phyloP scores from a whole-genome alignment of 2,329 filamentous ascomycete genomes.

The Microascus cirrosus region DNA sequence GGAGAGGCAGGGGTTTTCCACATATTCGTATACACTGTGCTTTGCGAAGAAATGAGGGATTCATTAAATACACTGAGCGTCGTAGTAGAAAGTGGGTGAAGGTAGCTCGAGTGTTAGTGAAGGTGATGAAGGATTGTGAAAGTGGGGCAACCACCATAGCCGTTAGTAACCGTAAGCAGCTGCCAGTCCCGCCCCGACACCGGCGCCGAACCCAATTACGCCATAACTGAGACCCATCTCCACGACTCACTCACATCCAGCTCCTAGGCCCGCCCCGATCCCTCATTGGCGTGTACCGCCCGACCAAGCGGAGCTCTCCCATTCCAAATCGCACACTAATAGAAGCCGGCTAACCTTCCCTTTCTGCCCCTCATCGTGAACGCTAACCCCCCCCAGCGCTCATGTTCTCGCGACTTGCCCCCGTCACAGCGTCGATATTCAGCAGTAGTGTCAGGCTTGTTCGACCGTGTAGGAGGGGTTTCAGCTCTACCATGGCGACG shows the following conservation, averaged over 20 bases:
- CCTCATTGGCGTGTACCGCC: not conserved
- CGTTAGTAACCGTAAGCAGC: not conserved
- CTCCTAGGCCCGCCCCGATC: not conserved
- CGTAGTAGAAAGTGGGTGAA: too few species aligned
- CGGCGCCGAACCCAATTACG: not conserved
- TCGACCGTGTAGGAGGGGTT: not conserved
- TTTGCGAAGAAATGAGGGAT: too few species aligned
- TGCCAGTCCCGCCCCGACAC: not conserved
- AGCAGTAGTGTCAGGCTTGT: not conserved
- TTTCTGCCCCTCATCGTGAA: not conserved
- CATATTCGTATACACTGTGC: too few species aligned
- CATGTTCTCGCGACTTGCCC: not conserved
- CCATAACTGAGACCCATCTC: not conserved
- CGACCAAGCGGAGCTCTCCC: not conserved
- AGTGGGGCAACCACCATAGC: not conserved
- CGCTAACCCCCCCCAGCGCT: not conserved
- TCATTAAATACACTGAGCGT: too few species aligned
- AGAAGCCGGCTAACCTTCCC: not conserved
- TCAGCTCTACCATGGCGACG: conserved; percentile 26
- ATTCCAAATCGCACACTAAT: not conserved
- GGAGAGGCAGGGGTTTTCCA: too few species aligned
- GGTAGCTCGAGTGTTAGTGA: too few species aligned
- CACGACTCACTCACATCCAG: not conserved
- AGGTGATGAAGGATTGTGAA: too few species aligned
- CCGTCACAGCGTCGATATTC: not conserved